These are phyloP conservation scores for Penicillium oxalicum DNA, from an alignment of 2,329 filamentous ascomycete genomes.

Conservation along the genomic window DNA sequence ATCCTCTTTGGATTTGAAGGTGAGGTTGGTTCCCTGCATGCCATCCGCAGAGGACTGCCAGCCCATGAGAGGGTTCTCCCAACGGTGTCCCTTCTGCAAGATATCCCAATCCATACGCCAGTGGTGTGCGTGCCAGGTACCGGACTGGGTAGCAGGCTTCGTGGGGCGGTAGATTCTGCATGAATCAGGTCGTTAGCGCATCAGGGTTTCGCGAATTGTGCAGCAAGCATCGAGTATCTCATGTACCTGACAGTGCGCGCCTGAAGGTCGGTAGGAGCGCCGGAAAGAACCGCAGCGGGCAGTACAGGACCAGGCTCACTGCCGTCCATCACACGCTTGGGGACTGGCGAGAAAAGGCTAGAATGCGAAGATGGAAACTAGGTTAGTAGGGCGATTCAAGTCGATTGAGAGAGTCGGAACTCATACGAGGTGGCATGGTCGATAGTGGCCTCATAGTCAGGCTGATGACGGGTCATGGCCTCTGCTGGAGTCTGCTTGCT, in stretches of 20 bases:
- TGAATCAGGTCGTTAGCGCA: slow-evolving; percentile 1
- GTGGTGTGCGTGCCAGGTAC: slow-evolving; percentile 71
- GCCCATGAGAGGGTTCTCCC: slow-evolving; percentile 98
- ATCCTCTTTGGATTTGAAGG: slow-evolving; percentile 90
- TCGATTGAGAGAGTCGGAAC: not conserved
- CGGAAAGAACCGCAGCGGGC: slow-evolving; percentile 80
- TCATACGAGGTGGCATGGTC: slow-evolving; percentile 89
- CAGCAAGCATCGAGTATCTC: slow-evolving; percentile 16
- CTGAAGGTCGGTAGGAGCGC: slow-evolving; percentile 88
- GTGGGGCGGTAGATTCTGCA: slow-evolving; percentile 80
- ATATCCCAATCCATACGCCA: slow-evolving; percentile 99
- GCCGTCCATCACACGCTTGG: slow-evolving; percentile 82
- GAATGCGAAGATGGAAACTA: not conserved
- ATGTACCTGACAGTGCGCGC: slow-evolving; percentile 82
- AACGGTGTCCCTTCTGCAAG: slow-evolving; percentile 82
- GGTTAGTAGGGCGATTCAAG: slow-evolving; percentile 23
- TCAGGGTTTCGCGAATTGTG: not conserved
- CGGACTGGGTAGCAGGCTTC: slow-evolving; percentile 96
- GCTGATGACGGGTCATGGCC: slow-evolving; percentile 59
- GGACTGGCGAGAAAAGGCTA: slow-evolving; percentile 85
- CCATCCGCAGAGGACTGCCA: slow-evolving; percentile 95
- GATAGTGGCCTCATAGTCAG: slow-evolving; percentile 71
- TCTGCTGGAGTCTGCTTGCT: slow-evolving; percentile 46
- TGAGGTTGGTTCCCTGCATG: slow-evolving; percentile 89
- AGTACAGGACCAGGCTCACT: slow-evolving; percentile 71